Base-by-base conservation (phyloP, 257 asterid species). In the Rhazya stricta region DNA sequence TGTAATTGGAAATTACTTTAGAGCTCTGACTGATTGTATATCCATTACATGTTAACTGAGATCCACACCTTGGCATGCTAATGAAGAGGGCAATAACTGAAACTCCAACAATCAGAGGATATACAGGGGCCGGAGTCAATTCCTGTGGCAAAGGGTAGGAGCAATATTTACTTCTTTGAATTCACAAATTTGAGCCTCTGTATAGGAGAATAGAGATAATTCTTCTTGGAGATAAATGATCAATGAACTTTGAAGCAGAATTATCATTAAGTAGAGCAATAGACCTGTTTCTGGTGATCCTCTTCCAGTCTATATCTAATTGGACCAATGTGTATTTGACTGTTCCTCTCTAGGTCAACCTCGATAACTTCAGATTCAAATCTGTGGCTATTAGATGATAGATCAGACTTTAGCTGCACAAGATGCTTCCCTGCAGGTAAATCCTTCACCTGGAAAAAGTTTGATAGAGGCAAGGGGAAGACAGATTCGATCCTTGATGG, bases 401-500 rank as follows among this genome's bases (percentile, higher is more conserved):
- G 74, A 74, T 90, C 77, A 58, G 91, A 88, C 80, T 91, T 90
- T 69, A 91, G 93, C 84, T 90, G 98, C 77, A 91, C 74, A 61
- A 91, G 90, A 80, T 89, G 96, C 82, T 90, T 94, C 74, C 91
- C 92, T 85, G 87, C 90, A 25, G 97, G 96, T 79, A 94, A 86
- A 89, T 87, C 96, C 85, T 89, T 94, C 91, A 90, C 94, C 90
- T 89, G 97, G 82, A 94, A 94, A 85, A 89, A 91, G 86, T 91
- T 91, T 43, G 98, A 91, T 62, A 89, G 69, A 51, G 98, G 97
- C 91, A 94, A 81, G n/a, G 97, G 98, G 79, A 91, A 86, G 76
- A 81, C 83, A 25, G 96, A 86, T 78, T 82, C 94, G 36, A 88
- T 89, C 85, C 87, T 91, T 1, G 90, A 86, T 23, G 89, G 92